A percentile compares a stretch with the other conserved stretches of the same genome.
Conservation (phyloP, 495 filamentous ascomycete species). For the Aspergillus haitiensis region DNA sequence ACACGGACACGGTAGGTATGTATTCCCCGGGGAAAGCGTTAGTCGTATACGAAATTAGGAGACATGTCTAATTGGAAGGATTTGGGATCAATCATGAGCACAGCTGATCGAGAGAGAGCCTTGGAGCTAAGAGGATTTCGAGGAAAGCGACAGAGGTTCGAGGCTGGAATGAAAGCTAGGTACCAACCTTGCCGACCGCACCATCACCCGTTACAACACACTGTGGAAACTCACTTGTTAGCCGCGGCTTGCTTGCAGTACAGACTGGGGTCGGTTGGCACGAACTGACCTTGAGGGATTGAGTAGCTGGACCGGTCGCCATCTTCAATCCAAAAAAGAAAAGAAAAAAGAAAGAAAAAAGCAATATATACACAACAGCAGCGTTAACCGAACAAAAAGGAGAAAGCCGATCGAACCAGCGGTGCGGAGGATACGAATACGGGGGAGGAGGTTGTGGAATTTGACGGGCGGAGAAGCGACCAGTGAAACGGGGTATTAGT, state of each 20-base stretch:
- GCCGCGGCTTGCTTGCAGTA: slow-evolving; percentile 26
- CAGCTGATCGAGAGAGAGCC: slow-evolving; percentile 4
- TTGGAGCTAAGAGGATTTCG: background rate
- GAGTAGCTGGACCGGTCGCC: slow-evolving; percentile 67
- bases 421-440: slow-evolving; percentile 16
- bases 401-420: slow-evolving; percentile 18
- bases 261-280: slow-evolving; percentile 14
- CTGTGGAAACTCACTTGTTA: slow-evolving; percentile 48
- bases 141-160: slow-evolving; percentile 1
- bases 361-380: slow-evolving; percentile 16
- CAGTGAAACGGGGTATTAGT: slow-evolving; percentile 18
- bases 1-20: slow-evolving; percentile 93
- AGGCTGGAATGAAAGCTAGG: background rate
- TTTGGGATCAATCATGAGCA: slow-evolving; percentile 9
- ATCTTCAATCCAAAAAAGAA: slow-evolving; percentile 40
- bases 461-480: slow-evolving; percentile 15
- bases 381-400: slow-evolving; percentile 11
- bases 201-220: slow-evolving; percentile 99
- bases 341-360: background rate
- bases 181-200: slow-evolving; percentile 91
- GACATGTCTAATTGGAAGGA: slow-evolving; percentile 71
- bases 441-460: slow-evolving; percentile 6
- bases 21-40: slow-evolving; percentile 99
- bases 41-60: slow-evolving; percentile 98
- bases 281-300: slow-evolving; percentile 68